Percentiles rank a stretch among this genome's conserved stretches.
These are phyloP conservation scores for Rhodotorula sp. DNA, from an alignment of 1,284 basidiomycete genomes.

Conservation along the genomic window DNA sequence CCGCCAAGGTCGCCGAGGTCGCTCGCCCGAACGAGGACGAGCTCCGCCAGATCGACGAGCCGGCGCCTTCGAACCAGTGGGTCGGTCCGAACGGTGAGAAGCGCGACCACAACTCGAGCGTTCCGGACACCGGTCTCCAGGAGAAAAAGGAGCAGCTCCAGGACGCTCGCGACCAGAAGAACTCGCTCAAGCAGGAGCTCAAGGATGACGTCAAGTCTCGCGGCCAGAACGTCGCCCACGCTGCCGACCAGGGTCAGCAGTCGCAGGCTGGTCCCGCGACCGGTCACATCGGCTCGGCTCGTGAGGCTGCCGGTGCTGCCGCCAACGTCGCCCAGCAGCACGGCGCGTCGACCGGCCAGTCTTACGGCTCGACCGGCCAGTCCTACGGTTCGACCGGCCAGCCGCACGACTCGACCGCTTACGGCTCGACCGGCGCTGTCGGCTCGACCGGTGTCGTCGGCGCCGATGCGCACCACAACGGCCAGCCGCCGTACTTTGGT, in stretches of 20 bases:
- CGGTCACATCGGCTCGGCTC: constrained; percentile 30
- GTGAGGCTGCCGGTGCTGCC: constrained; percentile 26
- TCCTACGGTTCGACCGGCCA: not conserved
- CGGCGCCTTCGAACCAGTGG: constrained; percentile 62
- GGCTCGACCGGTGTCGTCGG: constrained; percentile 1
- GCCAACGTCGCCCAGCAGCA: not conserved
- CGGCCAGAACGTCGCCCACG: constrained; percentile 37
- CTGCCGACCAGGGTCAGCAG: constrained; percentile 45
- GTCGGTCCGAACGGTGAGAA: constrained; percentile 52
- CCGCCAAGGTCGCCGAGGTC: constrained; percentile 68
- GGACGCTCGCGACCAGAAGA: constrained; percentile 45
- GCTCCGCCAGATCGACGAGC: constrained; percentile 66
- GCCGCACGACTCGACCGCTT: no score
- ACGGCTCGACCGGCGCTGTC: not conserved
- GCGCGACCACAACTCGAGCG: constrained; percentile 41
- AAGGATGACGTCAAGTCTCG: constrained; percentile 34
- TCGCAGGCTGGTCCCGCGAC: constrained; percentile 46
- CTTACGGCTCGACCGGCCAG: not conserved
- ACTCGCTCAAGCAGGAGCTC: constrained; percentile 36
- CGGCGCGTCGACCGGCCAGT: not conserved
- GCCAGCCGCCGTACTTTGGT: constrained; percentile 42
- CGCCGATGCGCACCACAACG: constrained; percentile 48
- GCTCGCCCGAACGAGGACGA: constrained; percentile 67
- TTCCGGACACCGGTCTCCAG: constrained; percentile 44
- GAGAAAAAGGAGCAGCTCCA: constrained; percentile 50